Conservation (phyloP, 129 eudicot genomes). For the Lactuca saligna region DNA sequence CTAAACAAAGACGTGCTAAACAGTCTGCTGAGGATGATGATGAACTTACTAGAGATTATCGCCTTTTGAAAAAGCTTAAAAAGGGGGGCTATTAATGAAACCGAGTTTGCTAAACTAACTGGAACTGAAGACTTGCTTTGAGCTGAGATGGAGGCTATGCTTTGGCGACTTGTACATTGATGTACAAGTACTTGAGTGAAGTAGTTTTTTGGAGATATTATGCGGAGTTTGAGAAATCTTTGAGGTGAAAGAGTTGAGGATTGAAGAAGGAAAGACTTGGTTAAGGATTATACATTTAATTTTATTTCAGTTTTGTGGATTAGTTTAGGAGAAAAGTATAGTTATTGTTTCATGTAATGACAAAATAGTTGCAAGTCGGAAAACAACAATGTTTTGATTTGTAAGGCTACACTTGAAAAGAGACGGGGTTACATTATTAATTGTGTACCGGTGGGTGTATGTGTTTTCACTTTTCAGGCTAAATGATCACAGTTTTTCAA, state of each 20-base stretch:
- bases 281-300: neutral
- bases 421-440: too few relatives aligned
- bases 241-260: neutral
- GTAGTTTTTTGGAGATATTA: neutral
- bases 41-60: slow-evolving; percentile 72
- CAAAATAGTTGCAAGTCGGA: too few relatives aligned
- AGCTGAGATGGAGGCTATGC: slow-evolving; percentile 27
- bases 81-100: slow-evolving; percentile 72
- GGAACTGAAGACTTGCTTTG: slow-evolving; percentile 83
- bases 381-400: too few relatives aligned
- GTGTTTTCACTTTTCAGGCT: too few relatives aligned
- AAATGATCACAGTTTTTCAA: too few relatives aligned
- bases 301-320: neutral
- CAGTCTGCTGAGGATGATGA: slow-evolving; percentile 86
- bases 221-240: slow-evolving; percentile 1
- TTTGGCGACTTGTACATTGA: slow-evolving; percentile 19
- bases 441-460: too few relatives aligned
- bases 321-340: neutral
- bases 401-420: too few relatives aligned
- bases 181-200: slow-evolving; percentile 9
- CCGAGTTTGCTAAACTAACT: slow-evolving; percentile 68
- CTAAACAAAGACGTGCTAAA: slow-evolving; percentile 78
- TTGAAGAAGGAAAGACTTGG: slow-evolving; percentile 3
- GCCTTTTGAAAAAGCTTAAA: slow-evolving; percentile 78
- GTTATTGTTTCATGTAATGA: neutral